Evolutionary conservation across 768 basidiomycete species (phyloP), one percentile per base, ranked within the genome.

Genomic region (Lactarius evosmus): DNA sequence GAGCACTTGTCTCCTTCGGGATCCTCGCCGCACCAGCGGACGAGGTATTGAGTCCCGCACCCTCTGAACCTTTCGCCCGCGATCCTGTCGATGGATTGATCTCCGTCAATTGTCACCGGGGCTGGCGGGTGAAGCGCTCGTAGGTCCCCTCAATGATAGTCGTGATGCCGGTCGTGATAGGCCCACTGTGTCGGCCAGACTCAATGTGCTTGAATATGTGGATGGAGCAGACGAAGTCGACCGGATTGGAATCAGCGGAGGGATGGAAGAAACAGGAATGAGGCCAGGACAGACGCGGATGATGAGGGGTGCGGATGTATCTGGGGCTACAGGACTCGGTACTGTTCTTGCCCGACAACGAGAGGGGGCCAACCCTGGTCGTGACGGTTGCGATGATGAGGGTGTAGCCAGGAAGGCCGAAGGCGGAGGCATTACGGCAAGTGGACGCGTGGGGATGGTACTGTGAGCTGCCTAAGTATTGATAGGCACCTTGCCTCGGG

Each of bases 401-500:
- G 70, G 73, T 53, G 22, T 72, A 32, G 78, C 75, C 61, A 85
- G 72, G n/a, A 49, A 49, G 0, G 46, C 46, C 36, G 85, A 84
- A 3, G 81, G 77, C 16, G 83, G 78, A 7, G 88, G 86, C 70
- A 82, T 73, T 67, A 83, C 83, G 69, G 86, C 83, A 65, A 85
- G 85, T 36, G 86, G 81, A 40, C 85, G 79, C 12, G 82, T 77
- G 69, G 85, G 83, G 12, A 87, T 71, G 33, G 82, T 81, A 66
- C 83, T 80, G 53, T 81, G 79, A 52, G 82, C 77, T 12, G 22
- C 8, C 7, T 83, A 82, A 38, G 77, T 74, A 60, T 90, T 87
- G 46, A 86, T 81, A 1, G 87, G 87, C 61, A 78, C 75, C 69
- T 85, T 85, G 30, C 78, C 76, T 50, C 77, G 46, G 46, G 25